Evolutionary conservation across 2,329 filamentous ascomycete species (phyloP).

Genomic region (Talaromyces sp.): DNA sequence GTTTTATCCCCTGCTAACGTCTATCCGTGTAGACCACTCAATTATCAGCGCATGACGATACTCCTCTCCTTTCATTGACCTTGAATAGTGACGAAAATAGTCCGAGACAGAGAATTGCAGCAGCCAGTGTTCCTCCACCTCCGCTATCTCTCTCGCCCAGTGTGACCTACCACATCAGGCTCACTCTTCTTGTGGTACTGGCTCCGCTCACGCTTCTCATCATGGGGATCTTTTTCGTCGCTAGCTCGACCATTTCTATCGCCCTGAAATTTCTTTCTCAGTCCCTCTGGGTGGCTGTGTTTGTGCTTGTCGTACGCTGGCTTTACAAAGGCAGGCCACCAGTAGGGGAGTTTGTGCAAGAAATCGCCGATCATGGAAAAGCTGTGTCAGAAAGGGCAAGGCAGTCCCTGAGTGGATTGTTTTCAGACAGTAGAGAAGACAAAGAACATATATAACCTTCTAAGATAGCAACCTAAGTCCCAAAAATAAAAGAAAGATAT

Average conservation of each 20-base stretch:
- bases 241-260: background rate
- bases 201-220: slow-evolving; percentile 4
- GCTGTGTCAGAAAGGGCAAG: background rate
- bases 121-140: slow-evolving; percentile 1
- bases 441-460: background rate
- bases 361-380: background rate
- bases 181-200: background rate
- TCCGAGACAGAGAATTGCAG: background rate
- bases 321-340: slow-evolving; percentile 6
- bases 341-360: background rate
- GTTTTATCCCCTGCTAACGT: background rate
- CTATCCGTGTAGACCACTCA: background rate
- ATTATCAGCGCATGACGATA: background rate
- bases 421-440: background rate
- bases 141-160: slow-evolving; percentile 5
- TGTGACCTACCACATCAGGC: background rate
- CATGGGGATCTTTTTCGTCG: background rate
- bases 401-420: background rate
- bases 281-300: background rate
- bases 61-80: slow-evolving; percentile 1
- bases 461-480: background rate
- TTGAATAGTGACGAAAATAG: background rate
- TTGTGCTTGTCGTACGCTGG: background rate
- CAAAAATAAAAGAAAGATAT: background rate
- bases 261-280: background rate